Percentiles rank a stretch among this genome's conserved stretches.
Conservation (phyloP, 768 basidiomycete genomes). For the Rhizopogon rudus region DNA sequence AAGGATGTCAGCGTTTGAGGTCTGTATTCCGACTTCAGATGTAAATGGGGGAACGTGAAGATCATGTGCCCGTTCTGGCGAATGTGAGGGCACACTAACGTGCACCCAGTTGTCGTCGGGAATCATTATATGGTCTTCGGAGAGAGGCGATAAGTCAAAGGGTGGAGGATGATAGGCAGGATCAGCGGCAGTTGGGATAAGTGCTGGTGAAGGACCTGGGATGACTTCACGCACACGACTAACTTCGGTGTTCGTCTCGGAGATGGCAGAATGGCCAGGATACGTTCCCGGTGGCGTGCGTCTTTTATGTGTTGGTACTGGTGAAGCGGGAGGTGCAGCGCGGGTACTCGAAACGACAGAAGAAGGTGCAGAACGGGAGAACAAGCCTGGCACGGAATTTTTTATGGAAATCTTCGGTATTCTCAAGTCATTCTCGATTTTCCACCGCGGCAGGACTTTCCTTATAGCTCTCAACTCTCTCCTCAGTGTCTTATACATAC, state of each 20-base stretch:
- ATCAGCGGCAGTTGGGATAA: conserved; percentile 22
- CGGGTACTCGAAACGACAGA: conserved; percentile 14
- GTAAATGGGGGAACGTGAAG: not conserved
- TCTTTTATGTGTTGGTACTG: conserved; percentile 17
- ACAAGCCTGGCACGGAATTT: not conserved
- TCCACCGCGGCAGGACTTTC: conserved; percentile 25
- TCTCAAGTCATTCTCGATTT: conserved; percentile 23
- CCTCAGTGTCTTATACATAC: conserved; percentile 31
- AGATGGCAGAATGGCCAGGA: conserved; percentile 25
- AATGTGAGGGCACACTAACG: conserved; percentile 6
- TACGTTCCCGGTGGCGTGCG: conserved; percentile 25
- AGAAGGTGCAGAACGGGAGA: conserved; percentile 10
- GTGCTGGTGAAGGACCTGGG: conserved; percentile 20
- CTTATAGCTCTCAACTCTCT: conserved; percentile 28
- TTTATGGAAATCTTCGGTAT: not conserved
- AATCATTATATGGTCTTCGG: conserved; percentile 12
- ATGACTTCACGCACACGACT: conserved; percentile 16
- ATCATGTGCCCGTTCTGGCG: conserved; percentile 3
- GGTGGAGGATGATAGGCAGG: not conserved
- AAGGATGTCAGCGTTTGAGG: conserved; percentile 7
- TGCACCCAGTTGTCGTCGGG: conserved; percentile 28
- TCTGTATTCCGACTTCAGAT: conserved; percentile 5
- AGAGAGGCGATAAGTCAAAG: conserved; percentile 1
- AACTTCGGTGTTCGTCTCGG: conserved; percentile 23
- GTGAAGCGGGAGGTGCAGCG: conserved; percentile 18